phyloP scores from a whole-genome alignment of 2,329 filamentous ascomycete genomes.

The Pyrenophora tritici-repentis region DNA sequence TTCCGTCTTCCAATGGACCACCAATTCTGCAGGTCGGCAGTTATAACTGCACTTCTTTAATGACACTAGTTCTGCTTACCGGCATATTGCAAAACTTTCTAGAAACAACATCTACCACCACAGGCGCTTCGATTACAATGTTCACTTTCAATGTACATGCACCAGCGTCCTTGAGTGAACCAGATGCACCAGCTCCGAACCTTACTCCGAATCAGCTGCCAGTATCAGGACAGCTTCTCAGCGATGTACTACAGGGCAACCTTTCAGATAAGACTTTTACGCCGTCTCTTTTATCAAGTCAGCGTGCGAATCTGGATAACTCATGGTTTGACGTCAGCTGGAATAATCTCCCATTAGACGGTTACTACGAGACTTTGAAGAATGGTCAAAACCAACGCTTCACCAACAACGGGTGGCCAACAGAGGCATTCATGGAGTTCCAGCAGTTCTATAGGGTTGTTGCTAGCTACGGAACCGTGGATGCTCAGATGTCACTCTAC shows the following conservation, averaged over 20 bases:
- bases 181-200: slow-evolving; percentile 49
- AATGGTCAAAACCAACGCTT: slow-evolving; percentile 45
- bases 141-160: slow-evolving; percentile 65
- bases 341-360: slow-evolving; percentile 52
- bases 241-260: slow-evolving; percentile 54
- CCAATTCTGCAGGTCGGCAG: slow-evolving; percentile 56
- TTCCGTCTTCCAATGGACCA: slow-evolving; percentile 26
- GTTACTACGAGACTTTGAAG: slow-evolving; percentile 58
- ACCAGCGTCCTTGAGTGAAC: slow-evolving; percentile 47
- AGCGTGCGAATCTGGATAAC: slow-evolving; percentile 62
- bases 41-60: slow-evolving; percentile 58
- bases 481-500: slow-evolving; percentile 62
- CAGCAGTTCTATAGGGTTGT: slow-evolving; percentile 59
- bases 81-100: slow-evolving; percentile 60
- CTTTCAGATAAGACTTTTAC: slow-evolving; percentile 61
- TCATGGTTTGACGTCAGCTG: slow-evolving; percentile 59
- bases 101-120: slow-evolving; percentile 56
- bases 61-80: slow-evolving; percentile 58
- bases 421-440: slow-evolving; percentile 63
- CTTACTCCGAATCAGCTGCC: slow-evolving; percentile 55
- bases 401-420: slow-evolving; percentile 67
- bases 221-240: slow-evolving; percentile 49
- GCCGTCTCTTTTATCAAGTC: slow-evolving; percentile 53
- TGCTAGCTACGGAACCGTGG: slow-evolving; percentile 60
- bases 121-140: slow-evolving; percentile 60